phyloP scores from a whole-genome alignment of 495 filamentous ascomycete species.

The Xylaria castorea region DNA sequence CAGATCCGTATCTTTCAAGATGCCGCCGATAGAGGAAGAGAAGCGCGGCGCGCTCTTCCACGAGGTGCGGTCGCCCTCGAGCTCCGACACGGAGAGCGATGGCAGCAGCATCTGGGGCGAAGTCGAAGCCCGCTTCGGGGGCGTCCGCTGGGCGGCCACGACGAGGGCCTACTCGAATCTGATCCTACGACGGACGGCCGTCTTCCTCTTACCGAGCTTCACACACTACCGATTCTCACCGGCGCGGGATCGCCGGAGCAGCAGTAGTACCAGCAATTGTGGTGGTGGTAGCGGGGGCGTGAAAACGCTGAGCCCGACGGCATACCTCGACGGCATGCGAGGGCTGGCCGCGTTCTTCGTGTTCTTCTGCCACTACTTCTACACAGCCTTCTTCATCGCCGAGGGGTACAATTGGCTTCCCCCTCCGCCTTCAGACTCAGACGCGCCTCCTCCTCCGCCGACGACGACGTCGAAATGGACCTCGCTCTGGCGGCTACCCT shows the following conservation, averaged over 20 bases:
- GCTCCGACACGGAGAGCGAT: slow-evolving; percentile 43
- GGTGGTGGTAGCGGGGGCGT: slow-evolving; percentile 31
- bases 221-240: slow-evolving; percentile 37
- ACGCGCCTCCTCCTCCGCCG: background rate
- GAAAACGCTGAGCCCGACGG: slow-evolving; percentile 49
- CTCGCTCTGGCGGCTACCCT: slow-evolving; percentile 65
- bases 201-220: slow-evolving; percentile 51
- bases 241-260: slow-evolving; percentile 18
- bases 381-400: slow-evolving; percentile 53
- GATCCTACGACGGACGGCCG: slow-evolving; percentile 36
- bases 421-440: slow-evolving; percentile 8
- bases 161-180: slow-evolving; percentile 33
- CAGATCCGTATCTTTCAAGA: slow-evolving; percentile 20
- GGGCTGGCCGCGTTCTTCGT: slow-evolving; percentile 65
- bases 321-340: slow-evolving; percentile 65
- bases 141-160: slow-evolving; percentile 33
- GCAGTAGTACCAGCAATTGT: background rate
- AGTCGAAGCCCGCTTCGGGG: slow-evolving; percentile 36
- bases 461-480: slow-evolving; percentile 35
- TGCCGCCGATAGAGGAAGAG: slow-evolving; percentile 32
- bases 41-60: slow-evolving; percentile 36
- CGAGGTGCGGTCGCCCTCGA: slow-evolving; percentile 34
- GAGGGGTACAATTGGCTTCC: slow-evolving; percentile 45
- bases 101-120: slow-evolving; percentile 37
- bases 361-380: slow-evolving; percentile 60